phyloP scores from a whole-genome alignment of 2,329 filamentous ascomycete species.

The Trichophyton benhamiae region DNA sequence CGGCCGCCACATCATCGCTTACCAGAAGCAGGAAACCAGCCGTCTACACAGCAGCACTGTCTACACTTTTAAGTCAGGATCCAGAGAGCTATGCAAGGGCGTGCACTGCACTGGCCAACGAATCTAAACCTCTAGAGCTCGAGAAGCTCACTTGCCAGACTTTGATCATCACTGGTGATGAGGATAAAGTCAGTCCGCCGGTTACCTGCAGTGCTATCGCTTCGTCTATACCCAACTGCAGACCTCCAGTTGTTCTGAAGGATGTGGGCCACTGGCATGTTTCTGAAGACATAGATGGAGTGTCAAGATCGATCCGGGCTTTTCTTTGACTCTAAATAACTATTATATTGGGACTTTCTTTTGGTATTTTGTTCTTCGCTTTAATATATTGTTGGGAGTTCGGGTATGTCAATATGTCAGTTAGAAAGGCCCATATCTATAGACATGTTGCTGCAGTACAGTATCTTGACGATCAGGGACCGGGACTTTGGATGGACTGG shows the following conservation, averaged over 20 bases:
- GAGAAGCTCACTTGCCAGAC: constrained; percentile 23
- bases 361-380: too few species aligned
- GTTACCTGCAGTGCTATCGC: constrained; percentile 25
- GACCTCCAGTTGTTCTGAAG: constrained; percentile 25
- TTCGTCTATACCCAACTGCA: constrained; percentile 12
- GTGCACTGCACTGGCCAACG: constrained; percentile 37
- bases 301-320: background rate
- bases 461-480: too few species aligned
- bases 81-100: constrained; percentile 46
- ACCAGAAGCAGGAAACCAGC: constrained; percentile 31
- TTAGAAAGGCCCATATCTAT: too few species aligned
- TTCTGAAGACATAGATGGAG: constrained; percentile 33
- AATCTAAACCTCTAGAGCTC: constrained; percentile 24
- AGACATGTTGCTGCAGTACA: too few species aligned
- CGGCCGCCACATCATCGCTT: constrained; percentile 26
- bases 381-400: too few species aligned
- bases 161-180: constrained; percentile 35
- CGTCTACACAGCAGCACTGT: constrained; percentile 31
- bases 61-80: constrained; percentile 38
- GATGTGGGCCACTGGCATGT: constrained; percentile 41
- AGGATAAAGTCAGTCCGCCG: constrained; percentile 35
- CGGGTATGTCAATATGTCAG: too few species aligned
- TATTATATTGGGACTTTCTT: background rate
- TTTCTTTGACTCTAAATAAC: background rate
- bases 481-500: background rate